Base-by-base conservation (phyloP, 2,329 filamentous ascomycete genomes). In the Sclerotinia glacialis region DNA sequence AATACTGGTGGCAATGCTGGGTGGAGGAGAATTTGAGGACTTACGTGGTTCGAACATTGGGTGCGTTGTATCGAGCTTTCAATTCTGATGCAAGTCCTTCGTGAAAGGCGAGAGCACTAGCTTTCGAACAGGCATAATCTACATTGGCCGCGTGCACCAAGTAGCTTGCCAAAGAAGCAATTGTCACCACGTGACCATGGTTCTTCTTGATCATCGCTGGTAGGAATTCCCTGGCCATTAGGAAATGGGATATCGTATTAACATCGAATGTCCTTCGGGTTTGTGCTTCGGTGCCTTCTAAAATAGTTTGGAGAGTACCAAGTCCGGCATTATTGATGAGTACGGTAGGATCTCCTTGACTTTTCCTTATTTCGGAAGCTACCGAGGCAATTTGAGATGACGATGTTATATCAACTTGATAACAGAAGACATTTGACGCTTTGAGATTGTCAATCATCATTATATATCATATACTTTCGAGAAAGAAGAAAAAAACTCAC, bases 281-380 rank as follows among this genome's bases (percentile, higher is more conserved):
- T 69, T 85, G 82, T 11, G 78, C 78, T 64, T 87, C 84, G 4
- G 81, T 80, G 31, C 81, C 77, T 34, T 83, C 80, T 46, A 92
- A 80, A 68, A 92, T 82, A 3, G 83, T 82, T 68, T 83, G 83
- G 68, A 85, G 85, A 66, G 80, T 81, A 40, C 80, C 84, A 47
- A 89, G 81, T 68, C 88, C 88, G 8, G 89, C 89, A 74, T 91
- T 90, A 79, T 90, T 90, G 78, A 91, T 87, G 7, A 92, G 79
- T 67, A 92, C 81, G 0, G 88, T 91, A 0, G 89, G 89, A 65
- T 85, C 74, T 67, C 89, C 89, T 68, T 89, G 79, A 12, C 81
- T 74, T 40, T 77, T 75, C 60, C 84, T 82, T 72, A 92, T 83
- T 2, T 78, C 73, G 11, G 79, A 74, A 1, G 85, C 86, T 8